These are phyloP conservation scores for Hypoxylon trugodes DNA, from an alignment of 495 filamentous ascomycete genomes.

Conservation along the genomic window DNA sequence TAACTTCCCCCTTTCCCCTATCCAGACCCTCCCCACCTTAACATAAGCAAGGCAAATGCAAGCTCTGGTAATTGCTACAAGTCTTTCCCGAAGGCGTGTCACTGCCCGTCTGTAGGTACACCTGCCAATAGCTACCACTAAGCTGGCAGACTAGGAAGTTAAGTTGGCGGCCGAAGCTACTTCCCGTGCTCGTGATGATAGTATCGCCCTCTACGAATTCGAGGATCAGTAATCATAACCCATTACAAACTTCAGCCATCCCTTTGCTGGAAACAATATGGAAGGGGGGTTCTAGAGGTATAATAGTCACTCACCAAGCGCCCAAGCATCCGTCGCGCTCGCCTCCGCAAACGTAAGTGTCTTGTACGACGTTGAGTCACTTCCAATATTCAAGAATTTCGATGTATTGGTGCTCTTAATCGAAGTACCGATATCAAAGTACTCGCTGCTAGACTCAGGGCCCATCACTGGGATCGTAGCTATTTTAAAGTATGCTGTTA, in stretches of 20 bases:
- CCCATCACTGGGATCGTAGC: slow-evolving; percentile 55
- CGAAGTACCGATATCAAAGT: slow-evolving; percentile 57
- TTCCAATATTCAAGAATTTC: slow-evolving; percentile 56
- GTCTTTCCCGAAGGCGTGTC: slow-evolving; percentile 55
- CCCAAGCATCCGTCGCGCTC: slow-evolving; percentile 54
- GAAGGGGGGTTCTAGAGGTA: too few relatives aligned
- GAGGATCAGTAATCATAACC: too few relatives aligned
- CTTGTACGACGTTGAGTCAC: slow-evolving; percentile 56
- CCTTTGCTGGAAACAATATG: too few relatives aligned
- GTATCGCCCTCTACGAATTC: slow-evolving; percentile 62
- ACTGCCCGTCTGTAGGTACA: slow-evolving; percentile 60
- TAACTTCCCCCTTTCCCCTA: background rate
- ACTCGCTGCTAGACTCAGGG: slow-evolving; percentile 52
- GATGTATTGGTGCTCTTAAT: slow-evolving; percentile 57
- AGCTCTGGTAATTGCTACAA: slow-evolving; percentile 61
- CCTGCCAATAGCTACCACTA: slow-evolving; percentile 53
- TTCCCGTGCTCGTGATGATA: slow-evolving; percentile 56
- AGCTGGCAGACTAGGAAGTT: slow-evolving; percentile 60
- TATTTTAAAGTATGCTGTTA: slow-evolving; percentile 29
- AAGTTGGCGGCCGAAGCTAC: slow-evolving; percentile 58
- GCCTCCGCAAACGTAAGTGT: slow-evolving; percentile 52
- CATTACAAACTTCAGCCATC: too few relatives aligned
- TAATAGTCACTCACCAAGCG: slow-evolving; percentile 47
- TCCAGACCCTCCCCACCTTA: slow-evolving; percentile 18
- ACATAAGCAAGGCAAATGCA: slow-evolving; percentile 61